Percentiles rank a stretch among this genome's conserved stretches.
Evolutionary conservation across 352 stramenopile species (phyloP).

Genomic region (Phytophthora crassamura): DNA sequence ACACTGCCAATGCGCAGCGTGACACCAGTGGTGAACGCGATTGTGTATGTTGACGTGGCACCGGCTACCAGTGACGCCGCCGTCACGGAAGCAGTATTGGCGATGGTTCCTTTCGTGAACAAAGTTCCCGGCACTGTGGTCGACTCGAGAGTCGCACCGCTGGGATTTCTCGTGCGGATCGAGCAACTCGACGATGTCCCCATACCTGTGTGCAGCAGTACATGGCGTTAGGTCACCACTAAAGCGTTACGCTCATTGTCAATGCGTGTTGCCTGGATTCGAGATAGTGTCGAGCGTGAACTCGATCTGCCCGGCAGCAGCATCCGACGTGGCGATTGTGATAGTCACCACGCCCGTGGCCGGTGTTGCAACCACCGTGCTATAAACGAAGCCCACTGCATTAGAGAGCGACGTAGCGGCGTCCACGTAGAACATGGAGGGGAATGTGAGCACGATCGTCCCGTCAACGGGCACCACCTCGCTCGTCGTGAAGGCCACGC

Average conservation of each 20-base stretch:
- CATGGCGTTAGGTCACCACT: not conserved
- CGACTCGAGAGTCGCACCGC: constrained; percentile 45
- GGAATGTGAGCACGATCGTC: constrained; percentile 58
- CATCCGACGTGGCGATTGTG: constrained; percentile 36
- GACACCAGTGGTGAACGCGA: constrained; percentile 54
- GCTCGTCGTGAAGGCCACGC: constrained; percentile 47
- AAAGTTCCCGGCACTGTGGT: constrained; percentile 32
- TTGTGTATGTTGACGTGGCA: constrained; percentile 32
- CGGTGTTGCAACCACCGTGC: constrained; percentile 33
- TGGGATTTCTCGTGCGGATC: constrained; percentile 44
- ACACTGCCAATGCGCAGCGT: constrained; percentile 45
- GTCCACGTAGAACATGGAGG: constrained; percentile 53
- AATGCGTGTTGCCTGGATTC: constrained; percentile 50
- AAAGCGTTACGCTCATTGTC: not conserved
- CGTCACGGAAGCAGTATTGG: constrained; percentile 33
- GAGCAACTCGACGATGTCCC: constrained; percentile 48
- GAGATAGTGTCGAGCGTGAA: constrained; percentile 66
- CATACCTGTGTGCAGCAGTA: constrained; percentile 32
- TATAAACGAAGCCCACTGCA: constrained; percentile 34
- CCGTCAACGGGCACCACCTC: constrained; percentile 47
- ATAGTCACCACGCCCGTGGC: constrained; percentile 41
- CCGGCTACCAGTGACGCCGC: constrained; percentile 42
- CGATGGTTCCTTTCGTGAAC: constrained; percentile 40
- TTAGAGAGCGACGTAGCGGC: constrained; percentile 29
- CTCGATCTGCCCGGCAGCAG: constrained; percentile 33